Base-by-base conservation (phyloP, 495 filamentous ascomycete species). In the Aspergillus coremiiformis region DNA sequence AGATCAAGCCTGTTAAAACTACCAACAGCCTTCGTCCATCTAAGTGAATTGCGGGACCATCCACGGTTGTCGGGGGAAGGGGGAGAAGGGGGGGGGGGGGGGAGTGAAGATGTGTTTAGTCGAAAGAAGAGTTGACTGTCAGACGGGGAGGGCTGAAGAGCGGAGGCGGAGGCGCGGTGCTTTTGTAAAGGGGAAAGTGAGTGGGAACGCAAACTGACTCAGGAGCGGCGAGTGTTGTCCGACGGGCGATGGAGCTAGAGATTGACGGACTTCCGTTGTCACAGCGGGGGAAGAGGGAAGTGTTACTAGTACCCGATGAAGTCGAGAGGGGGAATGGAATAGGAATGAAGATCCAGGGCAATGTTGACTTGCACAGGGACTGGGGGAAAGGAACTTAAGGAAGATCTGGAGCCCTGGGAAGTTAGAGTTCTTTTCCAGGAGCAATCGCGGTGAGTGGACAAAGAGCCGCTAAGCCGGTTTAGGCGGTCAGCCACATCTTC, bases 61-160 rank as follows among this genome's bases (percentile, higher is more conserved):
- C 5, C 21, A 14, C 1, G 30, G 21, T 44, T 11, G 27, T 15
- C 20, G 26, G 17, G 37, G n/a, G n/a, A n/a, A n/a, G n/a, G n/a
- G n/a, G n/a, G n/a, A n/a, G n/a, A n/a, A n/a, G n/a, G n/a, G n/a
- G n/a, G n/a, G n/a, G n/a, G n/a, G n/a, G n/a, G n/a, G n/a, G n/a
- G n/a, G n/a, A n/a, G n/a, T n/a, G n/a, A n/a, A n/a, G n/a, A n/a
- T n/a, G n/a, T n/a, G n/a, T n/a, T n/a, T n/a, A n/a, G n/a, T n/a
- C n/a, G n/a, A n/a, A 20, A 39, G 49, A 46, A 56, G 15, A 5
- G 44, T 54, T 27, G 39, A 47, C 42, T 45, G 53, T 44, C 21
- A 42, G 55, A 26, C 39, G 49, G 44, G 55, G 46, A 15, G 55
- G n/a, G n/a, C n/a, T 52, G 54, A 50, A 54, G 51, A 46, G 43